These are phyloP conservation scores for Aspergillus homomorphus DNA, from an alignment of 495 filamentous ascomycete species.

Conservation along the genomic window DNA sequence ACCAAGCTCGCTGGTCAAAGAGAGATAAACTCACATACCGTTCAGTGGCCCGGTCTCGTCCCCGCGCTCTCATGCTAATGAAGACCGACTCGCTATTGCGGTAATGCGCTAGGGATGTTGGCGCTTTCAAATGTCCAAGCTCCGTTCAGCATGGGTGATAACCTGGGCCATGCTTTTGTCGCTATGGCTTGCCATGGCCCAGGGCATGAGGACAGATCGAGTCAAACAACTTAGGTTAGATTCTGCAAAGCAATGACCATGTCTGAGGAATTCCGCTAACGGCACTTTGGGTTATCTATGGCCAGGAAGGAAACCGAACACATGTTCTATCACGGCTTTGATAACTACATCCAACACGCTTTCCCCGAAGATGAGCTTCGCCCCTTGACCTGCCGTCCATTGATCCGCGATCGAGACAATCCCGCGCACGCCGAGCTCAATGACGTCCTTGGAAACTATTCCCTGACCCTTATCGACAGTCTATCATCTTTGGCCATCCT, in stretches of 20 bases:
- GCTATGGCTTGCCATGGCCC: constrained; percentile 38
- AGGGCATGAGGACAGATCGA: constrained; percentile 41
- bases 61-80: constrained; percentile 28
- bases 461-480: constrained; percentile 90
- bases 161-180: constrained; percentile 40
- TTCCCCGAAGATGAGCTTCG: constrained; percentile 97
- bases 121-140: constrained; percentile 38
- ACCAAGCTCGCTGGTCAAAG: neutral
- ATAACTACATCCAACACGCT: constrained; percentile 89
- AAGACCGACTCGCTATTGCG: constrained; percentile 26
- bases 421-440: constrained; percentile 84
- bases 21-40: neutral
- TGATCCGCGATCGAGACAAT: constrained; percentile 77
- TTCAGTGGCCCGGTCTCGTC: neutral
- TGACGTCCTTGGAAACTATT: constrained; percentile 95
- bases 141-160: constrained; percentile 37
- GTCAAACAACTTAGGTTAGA: constrained; percentile 41
- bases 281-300: constrained; percentile 2
- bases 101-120: constrained; percentile 49
- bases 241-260: neutral
- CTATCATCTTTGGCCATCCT: constrained; percentile 90
- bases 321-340: constrained; percentile 96
- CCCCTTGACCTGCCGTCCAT: constrained; percentile 78
- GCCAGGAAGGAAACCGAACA: constrained; percentile 72
- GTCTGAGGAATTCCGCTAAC: constrained; percentile 1